phyloP scores from a whole-genome alignment of 148 eudicot species.

The Nepenthes gracilis region DNA sequence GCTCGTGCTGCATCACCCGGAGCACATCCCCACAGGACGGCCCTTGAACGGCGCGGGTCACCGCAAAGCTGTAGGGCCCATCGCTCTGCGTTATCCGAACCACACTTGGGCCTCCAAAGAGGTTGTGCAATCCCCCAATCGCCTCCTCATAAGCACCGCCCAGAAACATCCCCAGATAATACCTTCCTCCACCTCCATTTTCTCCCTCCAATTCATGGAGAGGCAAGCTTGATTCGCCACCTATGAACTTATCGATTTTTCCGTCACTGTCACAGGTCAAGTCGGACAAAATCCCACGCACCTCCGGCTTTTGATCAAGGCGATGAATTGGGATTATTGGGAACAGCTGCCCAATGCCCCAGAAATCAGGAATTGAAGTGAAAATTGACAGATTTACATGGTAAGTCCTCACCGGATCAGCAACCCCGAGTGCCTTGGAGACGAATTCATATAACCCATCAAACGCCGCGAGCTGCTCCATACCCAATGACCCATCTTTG shows the following conservation, averaged over 20 bases:
- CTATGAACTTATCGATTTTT: constrained; percentile 75
- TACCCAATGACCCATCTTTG: constrained; percentile 62
- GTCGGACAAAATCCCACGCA: constrained; percentile 64
- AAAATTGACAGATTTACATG: constrained; percentile 78
- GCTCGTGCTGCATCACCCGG: constrained; percentile 88
- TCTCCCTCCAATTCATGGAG: constrained; percentile 52
- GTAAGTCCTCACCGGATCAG: constrained; percentile 49
- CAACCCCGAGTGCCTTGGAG: constrained; percentile 41
- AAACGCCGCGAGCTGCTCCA: constrained; percentile 72
- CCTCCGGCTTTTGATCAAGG: constrained; percentile 51
- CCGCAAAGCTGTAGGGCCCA: constrained; percentile 79
- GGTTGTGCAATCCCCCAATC: constrained; percentile 82
- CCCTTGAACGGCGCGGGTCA: constrained; percentile 69
- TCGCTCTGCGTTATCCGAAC: constrained; percentile 78
- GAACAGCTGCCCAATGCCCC: constrained; percentile 88
- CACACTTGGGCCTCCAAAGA: constrained; percentile 88
- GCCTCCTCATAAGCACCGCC: constrained; percentile 99
- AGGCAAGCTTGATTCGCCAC: constrained; percentile 70
- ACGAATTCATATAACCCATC: constrained; percentile 67
- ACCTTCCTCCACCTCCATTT: constrained; percentile 21
- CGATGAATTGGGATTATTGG: constrained; percentile 76
- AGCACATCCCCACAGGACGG: constrained; percentile 71
- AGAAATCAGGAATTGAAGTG: constrained; percentile 88
- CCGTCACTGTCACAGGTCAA: constrained; percentile 97
- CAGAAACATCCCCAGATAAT: constrained; percentile 88